Base-by-base conservation (phyloP, 2,329 filamentous ascomycete species). In the Neonectria neomacrospora region DNA sequence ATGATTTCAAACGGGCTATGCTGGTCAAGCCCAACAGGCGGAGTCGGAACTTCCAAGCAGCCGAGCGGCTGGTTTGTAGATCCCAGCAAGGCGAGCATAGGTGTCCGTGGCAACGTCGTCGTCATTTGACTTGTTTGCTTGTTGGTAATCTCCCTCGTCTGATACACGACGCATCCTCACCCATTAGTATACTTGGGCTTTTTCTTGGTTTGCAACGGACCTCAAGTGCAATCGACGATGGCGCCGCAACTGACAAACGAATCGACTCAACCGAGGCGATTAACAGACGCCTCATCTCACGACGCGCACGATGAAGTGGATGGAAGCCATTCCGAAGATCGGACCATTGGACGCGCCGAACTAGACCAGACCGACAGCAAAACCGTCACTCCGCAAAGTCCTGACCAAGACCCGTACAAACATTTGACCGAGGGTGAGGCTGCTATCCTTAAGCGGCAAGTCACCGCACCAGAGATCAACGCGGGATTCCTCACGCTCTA, bases 401-500 rank as follows among this genome's bases (percentile, higher is more conserved):
- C 47, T 5, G 16, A 54, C 37, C 8, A 54, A 18, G 18, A 60
- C 11, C 55, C 44, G 14, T 61, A 51, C 26, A 42, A 23, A 18
- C 26, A 62, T 11, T 54, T 65, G 2, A 84, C 89, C 1, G 77
- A 83, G 6, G 75, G 88, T 59, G 90, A 93, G 77, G 86, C 83
- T 47, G 79, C 81, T 11, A 85, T 93, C 53, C 77, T 93, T 58
- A 87, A 83, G 74, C 81, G 79, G 60, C 91, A 94, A 78, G 81
- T 93, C 62, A 80, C 87, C 52, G 86, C 86, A 0, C 86, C 87
- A n/a, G 80, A 83, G 7, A 81, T 87, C 60, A 86, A 87, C 68
- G 81, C 89, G 12, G 87, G 85, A n/a, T 84, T 88, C 65, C 79
- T 82, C 63, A 85, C 84, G 0, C 81, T 92, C 26, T 91, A 85